phyloP scores from a whole-genome alignment of 495 filamentous ascomycete species.

The Viridothelium virens region DNA sequence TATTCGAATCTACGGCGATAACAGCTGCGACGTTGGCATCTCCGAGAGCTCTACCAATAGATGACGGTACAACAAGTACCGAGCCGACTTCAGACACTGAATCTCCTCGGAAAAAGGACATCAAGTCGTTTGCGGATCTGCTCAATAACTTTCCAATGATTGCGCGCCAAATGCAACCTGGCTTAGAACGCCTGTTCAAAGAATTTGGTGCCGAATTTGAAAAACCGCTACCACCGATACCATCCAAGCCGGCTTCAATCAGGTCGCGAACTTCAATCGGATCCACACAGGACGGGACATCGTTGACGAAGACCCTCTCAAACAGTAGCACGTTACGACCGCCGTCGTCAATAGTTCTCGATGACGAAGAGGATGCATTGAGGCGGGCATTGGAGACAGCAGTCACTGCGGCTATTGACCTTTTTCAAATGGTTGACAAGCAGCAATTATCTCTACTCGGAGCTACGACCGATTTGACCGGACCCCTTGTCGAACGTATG shows the following conservation, averaged over 20 bases:
- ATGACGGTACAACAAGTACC: conserved; percentile 24
- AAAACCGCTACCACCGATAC: conserved; percentile 62
- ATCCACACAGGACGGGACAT: conserved; percentile 22
- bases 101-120: conserved; percentile 68
- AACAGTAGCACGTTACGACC: conserved; percentile 24
- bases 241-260: conserved; percentile 21
- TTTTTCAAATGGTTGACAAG: conserved; percentile 93
- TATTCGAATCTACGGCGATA: conserved; percentile 57
- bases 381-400: conserved; percentile 78
- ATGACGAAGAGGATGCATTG: conserved; percentile 84
- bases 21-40: conserved; percentile 29
- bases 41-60: conserved; percentile 20
- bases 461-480: conserved; percentile 87
- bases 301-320: conserved; percentile 35
- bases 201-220: conserved; percentile 82
- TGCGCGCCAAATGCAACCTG: conserved; percentile 89
- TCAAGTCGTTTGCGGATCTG: conserved; percentile 83
- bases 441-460: conserved; percentile 88
- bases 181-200: conserved; percentile 80
- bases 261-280: conserved; percentile 22
- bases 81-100: conserved; percentile 14
- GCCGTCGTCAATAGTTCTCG: conserved; percentile 39
- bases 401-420: conserved; percentile 85
- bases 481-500: conserved; percentile 79
- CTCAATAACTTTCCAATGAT: conserved; percentile 94